Base-by-base conservation (phyloP, 176 grass and related monocot species). In the sorghum (Sorghum bicolor) region DNA sequence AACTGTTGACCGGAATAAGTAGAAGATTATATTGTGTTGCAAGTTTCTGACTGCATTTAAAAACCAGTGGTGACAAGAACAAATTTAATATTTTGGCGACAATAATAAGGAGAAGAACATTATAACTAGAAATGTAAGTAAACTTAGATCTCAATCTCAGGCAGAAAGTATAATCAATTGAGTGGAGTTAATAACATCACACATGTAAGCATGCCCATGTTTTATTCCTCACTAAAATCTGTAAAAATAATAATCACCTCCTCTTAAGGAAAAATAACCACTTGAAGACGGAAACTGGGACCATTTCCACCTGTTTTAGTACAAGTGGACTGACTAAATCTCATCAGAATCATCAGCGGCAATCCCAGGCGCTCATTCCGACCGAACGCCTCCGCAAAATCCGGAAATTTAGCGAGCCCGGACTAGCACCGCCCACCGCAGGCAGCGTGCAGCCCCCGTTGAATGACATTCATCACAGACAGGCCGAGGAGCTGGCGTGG, bases 131-230 rank as follows among this genome's bases (percentile, higher is more conserved):
- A 24, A 66, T 57, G 36, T 24, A 8, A 84, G n/a, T n/a, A 31
- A 19, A 13, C 14, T 60, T 38, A 82, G 19, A 82, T 78, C 73
- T 82, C 1, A 86, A 72, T 37, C 28, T 77, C 73, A 33, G 17
- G 63, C 10, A 70, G 16, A 58, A 2, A 72, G 15, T 43, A 82
- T 2, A 37, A 57, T 57, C 26, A 44, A 43, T 36, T 15, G 13
- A 72, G 12, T 28, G 3, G 31, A 33, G 69, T 69, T 52, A 26
- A 57, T 28, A 86, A 29, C 2, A 82, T 70, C 4, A 65, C 20
- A 20, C 6, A 71, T 12, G 68, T 20, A 70, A 77, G 32, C 19
- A 81, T 53, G 8, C 10, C 32, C 3, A 13, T 52, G 62, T 69
- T 12, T 57, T 33, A 71, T 55, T 70, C 64, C 34, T 70, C 17